phyloP scores from a whole-genome alignment of 2,329 filamentous ascomycete species.

The Diaporthe citri region DNA sequence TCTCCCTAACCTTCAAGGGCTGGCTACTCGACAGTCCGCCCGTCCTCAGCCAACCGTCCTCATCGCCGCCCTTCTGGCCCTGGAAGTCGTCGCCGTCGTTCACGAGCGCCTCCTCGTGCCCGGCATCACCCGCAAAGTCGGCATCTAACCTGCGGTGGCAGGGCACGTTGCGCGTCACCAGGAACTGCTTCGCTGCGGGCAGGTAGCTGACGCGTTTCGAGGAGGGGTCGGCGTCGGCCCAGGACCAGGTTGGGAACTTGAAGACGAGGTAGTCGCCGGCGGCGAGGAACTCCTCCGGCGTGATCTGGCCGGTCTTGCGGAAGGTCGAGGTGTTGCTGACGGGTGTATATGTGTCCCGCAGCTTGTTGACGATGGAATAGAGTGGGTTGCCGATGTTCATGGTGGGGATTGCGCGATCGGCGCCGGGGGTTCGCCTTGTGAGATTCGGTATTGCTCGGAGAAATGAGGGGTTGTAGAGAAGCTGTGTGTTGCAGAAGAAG shows the following conservation, averaged over 20 bases:
- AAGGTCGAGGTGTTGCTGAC: constrained; percentile 93
- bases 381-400: constrained; percentile 81
- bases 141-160: constrained; percentile 93
- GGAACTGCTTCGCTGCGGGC: constrained; percentile 91
- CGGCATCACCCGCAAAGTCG: constrained; percentile 90
- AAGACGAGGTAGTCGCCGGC: constrained; percentile 98
- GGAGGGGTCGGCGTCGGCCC: constrained; percentile 88
- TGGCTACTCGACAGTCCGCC: constrained; percentile 82
- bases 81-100: constrained; percentile 78
- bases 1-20: constrained; percentile 82
- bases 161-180: constrained; percentile 94
- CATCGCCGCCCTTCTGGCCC: constrained; percentile 66
- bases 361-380: constrained; percentile 90
- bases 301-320: constrained; percentile 93
- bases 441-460: neutral
- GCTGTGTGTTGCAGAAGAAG: neutral
- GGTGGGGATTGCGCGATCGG: constrained; percentile 43
- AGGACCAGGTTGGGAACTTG: constrained; percentile 99
- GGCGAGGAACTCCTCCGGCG: constrained; percentile 94
- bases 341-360: constrained; percentile 92
- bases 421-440: constrained; percentile 29
- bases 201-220: constrained; percentile 84
- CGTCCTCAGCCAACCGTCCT: constrained; percentile 93
- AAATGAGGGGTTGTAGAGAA: neutral
- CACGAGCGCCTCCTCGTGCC: constrained; percentile 88